Evolutionary conservation across 2,329 filamentous ascomycete species (phyloP).

Genomic region (Xylariales sp.): DNA sequence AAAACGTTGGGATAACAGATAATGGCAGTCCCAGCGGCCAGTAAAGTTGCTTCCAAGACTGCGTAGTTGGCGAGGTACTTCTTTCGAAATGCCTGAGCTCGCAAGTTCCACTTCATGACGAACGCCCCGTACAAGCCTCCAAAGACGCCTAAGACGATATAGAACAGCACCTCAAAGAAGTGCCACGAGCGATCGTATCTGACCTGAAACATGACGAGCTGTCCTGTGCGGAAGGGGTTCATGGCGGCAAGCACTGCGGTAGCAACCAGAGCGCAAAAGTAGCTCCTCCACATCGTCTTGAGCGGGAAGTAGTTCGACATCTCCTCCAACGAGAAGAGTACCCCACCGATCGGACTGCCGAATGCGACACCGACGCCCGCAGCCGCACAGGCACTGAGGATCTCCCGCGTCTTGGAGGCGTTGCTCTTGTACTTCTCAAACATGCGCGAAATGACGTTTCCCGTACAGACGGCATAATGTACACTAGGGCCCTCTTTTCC

Average conservation of each 20-base stretch:
- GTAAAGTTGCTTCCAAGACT: conserved; percentile 77
- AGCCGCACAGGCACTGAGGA: conserved; percentile 89
- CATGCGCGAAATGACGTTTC: conserved; percentile 89
- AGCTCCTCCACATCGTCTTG: conserved; percentile 96
- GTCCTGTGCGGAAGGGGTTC: conserved; percentile 96
- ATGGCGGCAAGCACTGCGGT: conserved; percentile 90
- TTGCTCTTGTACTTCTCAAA: conserved; percentile 91
- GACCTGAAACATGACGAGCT: conserved; percentile 99
- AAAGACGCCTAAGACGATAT: conserved; percentile 85
- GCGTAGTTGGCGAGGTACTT: conserved; percentile 83
- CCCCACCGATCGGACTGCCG: conserved; percentile 93
- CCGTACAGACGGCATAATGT: conserved; percentile 97
- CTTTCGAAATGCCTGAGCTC: conserved; percentile 87
- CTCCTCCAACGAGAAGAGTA: conserved; percentile 94
- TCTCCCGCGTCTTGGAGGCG: conserved; percentile 91
- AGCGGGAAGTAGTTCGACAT: conserved; percentile 96
- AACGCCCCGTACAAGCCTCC: conserved; percentile 94
- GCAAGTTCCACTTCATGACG: conserved; percentile 96
- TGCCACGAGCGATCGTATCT: conserved; percentile 95
- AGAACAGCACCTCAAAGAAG: conserved; percentile 94
- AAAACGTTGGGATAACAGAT: conserved; percentile 98
- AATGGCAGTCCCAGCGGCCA: conserved; percentile 80
- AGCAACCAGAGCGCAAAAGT: conserved; percentile 94
- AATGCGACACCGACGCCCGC: conserved; percentile 96
- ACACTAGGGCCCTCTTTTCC: conserved; percentile 98